Percentiles rank a stretch among this genome's conserved stretches.
Evolutionary conservation across 805 yeast species (phyloP).

Genomic region (Cyberlindnera lachancei): DNA sequence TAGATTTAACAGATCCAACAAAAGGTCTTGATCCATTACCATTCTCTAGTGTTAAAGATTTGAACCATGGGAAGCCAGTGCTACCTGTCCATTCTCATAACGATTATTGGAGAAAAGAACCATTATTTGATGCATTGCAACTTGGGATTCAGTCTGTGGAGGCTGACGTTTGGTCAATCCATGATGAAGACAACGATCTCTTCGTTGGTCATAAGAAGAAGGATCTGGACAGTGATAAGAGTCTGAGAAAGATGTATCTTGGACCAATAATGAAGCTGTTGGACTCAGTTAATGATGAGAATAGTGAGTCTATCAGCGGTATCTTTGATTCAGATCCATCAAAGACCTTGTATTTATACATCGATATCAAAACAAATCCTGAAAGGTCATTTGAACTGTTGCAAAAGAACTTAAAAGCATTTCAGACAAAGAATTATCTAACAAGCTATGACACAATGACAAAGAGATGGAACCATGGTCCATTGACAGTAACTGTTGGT

Average conservation of each 20-base stretch:
- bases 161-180: constrained; percentile 51
- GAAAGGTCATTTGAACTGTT: constrained; percentile 39
- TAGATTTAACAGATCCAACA: too few relatives aligned
- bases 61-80: constrained; percentile 8
- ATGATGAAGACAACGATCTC: constrained; percentile 27
- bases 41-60: constrained; percentile 4
- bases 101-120: constrained; percentile 56
- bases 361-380: constrained; percentile 55
- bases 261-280: constrained; percentile 44
- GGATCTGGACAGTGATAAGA: constrained; percentile 35
- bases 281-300: constrained; percentile 28
- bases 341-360: constrained; percentile 49
- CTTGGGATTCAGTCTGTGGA: constrained; percentile 52
- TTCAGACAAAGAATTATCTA: constrained; percentile 43
- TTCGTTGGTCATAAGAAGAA: constrained; percentile 58
- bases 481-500: constrained; percentile 56
- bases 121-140: constrained; percentile 47
- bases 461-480: constrained; percentile 36
- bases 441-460: constrained; percentile 36
- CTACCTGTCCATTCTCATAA: constrained; percentile 56
- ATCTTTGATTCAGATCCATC: constrained; percentile 31
- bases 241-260: constrained; percentile 44
- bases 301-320: constrained; percentile 7
- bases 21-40: too few relatives aligned
- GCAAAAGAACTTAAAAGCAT: constrained; percentile 36